These are phyloP conservation scores for Apostasia shenzhenica DNA, from an alignment of 106 monocot species.

Conservation along the genomic window DNA sequence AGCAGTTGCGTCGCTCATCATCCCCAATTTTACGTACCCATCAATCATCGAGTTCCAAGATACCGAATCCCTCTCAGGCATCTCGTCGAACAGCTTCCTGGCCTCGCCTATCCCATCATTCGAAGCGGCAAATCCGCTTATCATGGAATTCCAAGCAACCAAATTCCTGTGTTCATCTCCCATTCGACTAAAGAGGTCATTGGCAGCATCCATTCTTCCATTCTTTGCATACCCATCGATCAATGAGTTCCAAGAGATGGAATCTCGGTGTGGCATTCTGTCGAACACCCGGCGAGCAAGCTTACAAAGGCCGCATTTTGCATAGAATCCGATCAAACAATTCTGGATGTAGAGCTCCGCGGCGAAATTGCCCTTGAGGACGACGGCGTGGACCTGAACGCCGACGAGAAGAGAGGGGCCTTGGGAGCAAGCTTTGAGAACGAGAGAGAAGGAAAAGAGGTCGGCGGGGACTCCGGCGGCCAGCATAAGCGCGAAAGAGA, in stretches of 20 bases:
- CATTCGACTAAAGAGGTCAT: slow-evolving; percentile 35
- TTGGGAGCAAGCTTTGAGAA: slow-evolving; percentile 29
- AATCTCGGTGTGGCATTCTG: slow-evolving; percentile 23
- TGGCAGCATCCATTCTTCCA: slow-evolving; percentile 23
- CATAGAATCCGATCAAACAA: slow-evolving; percentile 30
- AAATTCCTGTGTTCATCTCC: slow-evolving; percentile 17
- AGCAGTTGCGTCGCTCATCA: slow-evolving; percentile 17
- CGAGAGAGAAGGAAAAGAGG: slow-evolving; percentile 36
- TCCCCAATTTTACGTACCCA: slow-evolving; percentile 29
- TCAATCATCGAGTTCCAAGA: slow-evolving; percentile 57
- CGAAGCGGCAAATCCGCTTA: slow-evolving; percentile 25
- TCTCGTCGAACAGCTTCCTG: slow-evolving; percentile 25
- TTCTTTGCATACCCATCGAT: slow-evolving; percentile 45
- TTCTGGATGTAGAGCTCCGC: slow-evolving; percentile 36
- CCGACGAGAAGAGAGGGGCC: slow-evolving; percentile 9
- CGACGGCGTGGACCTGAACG: slow-evolving; percentile 30
- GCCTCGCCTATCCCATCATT: slow-evolving; percentile 16
- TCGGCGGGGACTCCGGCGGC: slow-evolving; percentile 17
- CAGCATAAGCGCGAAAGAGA: slow-evolving; percentile 39
- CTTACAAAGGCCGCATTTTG: slow-evolving; percentile 10
- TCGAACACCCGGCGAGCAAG: slow-evolving; percentile 40
- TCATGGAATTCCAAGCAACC: slow-evolving; percentile 58
- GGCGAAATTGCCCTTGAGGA: slow-evolving; percentile 13
- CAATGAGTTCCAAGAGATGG: slow-evolving; percentile 50
- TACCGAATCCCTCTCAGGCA: slow-evolving; percentile 27